Base-by-base conservation (phyloP, 441 rosid species). In the Gossypium gossypioides region DNA sequence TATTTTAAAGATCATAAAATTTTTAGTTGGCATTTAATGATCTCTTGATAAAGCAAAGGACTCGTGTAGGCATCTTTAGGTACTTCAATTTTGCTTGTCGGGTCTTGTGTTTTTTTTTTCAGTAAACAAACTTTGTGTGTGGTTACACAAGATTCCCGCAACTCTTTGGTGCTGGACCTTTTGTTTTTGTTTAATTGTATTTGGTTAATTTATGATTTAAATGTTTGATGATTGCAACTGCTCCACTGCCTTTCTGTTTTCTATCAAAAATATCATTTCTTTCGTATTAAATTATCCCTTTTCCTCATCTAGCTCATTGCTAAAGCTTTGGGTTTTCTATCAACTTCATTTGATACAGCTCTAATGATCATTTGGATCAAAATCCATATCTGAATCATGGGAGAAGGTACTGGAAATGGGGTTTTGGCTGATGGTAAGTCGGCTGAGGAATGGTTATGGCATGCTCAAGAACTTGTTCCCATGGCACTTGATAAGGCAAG, bases 381-480 rank as follows among this genome's bases (percentile, higher is more conserved):
- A 25, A 71, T 63, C 42, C 71, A 18, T 61, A 71, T 78, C 73
- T 76, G 77, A 77, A 88, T 72, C 82, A 94, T 94, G 99, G 91
- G 85, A 83, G 89, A 81, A 81, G 86, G 78, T 21, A 44, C 72
- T 21, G 81, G 73, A 34, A 81, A 71, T 68, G 71, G 71, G 57
- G 77, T 77, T 50, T 8, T 76, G 50, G 72, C 62, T 13, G 86
- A 83, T 60, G 22, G 64, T 42, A 76, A 56, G 60, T 85, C 91
- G 6, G 85, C 88, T 4, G 97, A 90, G 77, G 96, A 87, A 42
- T 91, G 96, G 91, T 70, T 94, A 72, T 77, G 70, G 40, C 86
- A 81, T 55, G 90, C 87, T 12, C 89, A 85, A 75, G 90, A 82
- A 71, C 88, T 89, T 70, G 93, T 87, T 37, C 97, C 94, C 0